Conservation (phyloP, 179 eudicot species). For the Pouteria campechiana region DNA sequence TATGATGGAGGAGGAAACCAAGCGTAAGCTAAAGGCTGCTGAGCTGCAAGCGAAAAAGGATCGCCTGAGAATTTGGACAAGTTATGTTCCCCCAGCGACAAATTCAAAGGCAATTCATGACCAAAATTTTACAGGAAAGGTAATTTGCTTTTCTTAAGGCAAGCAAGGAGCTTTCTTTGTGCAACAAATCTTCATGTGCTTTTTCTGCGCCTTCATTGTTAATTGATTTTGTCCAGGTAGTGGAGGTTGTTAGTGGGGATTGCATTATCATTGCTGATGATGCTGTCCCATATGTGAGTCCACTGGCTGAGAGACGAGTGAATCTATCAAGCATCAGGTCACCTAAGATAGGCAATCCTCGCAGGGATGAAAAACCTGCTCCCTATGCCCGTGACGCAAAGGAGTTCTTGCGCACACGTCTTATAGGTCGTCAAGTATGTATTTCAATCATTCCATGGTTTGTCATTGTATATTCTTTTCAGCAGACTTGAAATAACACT, state of each 20-base stretch:
- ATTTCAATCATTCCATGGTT: not conserved
- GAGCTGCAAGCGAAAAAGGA: constrained; percentile 90
- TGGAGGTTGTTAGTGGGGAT: constrained; percentile 94
- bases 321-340: constrained; percentile 91
- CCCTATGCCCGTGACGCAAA: constrained; percentile 89
- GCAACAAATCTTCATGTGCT: not conserved
- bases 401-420: constrained; percentile 73
- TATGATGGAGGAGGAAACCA: constrained; percentile 67
- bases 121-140: constrained; percentile 96
- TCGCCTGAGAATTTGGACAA: constrained; percentile 69
- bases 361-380: constrained; percentile 55
- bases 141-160: constrained; percentile 14
- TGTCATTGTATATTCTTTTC: not conserved
- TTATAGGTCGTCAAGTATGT: constrained; percentile 83
- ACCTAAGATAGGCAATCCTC: constrained; percentile 78
- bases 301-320: constrained; percentile 82
- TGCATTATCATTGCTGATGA: constrained; percentile 90
- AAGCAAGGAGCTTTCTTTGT: not conserved
- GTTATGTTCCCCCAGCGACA: constrained; percentile 70
- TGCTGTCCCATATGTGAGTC: constrained; percentile 77
- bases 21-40: constrained; percentile 47
- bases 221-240: constrained; percentile 38
- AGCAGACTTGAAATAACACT: too few species aligned
- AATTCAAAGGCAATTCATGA: constrained; percentile 89
- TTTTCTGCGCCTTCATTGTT: not conserved